A percentile compares a stretch with the other conserved stretches of the same genome.
Evolutionary conservation across 306 rosid species (phyloP).

Genomic region (Begonia masoniana): DNA sequence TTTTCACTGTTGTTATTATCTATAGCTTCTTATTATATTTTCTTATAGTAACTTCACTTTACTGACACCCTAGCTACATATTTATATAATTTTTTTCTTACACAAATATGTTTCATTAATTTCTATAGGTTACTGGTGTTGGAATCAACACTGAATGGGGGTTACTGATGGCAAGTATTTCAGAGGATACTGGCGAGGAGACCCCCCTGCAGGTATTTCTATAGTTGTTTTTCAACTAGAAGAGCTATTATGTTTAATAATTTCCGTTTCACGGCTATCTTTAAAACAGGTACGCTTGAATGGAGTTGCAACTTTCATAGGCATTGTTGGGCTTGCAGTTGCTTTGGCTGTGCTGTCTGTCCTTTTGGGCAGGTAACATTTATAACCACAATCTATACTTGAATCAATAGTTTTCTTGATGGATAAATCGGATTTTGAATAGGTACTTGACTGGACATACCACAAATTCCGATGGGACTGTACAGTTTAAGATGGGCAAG

Average conservation of each 20-base stretch:
- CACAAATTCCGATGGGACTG: slow-evolving; percentile 26
- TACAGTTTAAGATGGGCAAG: slow-evolving; percentile 32
- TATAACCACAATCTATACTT: background rate
- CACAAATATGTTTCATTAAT: too few species aligned
- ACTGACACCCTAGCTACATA: too few species aligned
- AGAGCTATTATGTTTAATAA: background rate
- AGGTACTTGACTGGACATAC: slow-evolving; percentile 80
- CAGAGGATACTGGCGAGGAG: slow-evolving; percentile 96
- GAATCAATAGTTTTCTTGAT: background rate
- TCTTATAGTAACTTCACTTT: too few species aligned
- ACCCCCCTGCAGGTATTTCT: slow-evolving; percentile 84
- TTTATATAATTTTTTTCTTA: too few species aligned
- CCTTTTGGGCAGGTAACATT: slow-evolving; percentile 66
- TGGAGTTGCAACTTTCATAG: slow-evolving; percentile 95
- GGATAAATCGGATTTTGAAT: slow-evolving; percentile 11
- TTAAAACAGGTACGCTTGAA: slow-evolving; percentile 81
- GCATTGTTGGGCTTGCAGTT: slow-evolving; percentile 85
- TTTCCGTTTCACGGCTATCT: slow-evolving; percentile 8
- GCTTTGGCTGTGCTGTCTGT: slow-evolving; percentile 68
- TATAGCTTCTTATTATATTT: too few species aligned
- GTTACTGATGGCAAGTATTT: slow-evolving; percentile 96
- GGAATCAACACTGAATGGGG: slow-evolving; percentile 99
- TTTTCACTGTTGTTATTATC: too few species aligned
- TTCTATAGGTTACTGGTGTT: slow-evolving; percentile 75
- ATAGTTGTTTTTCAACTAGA: slow-evolving; percentile 12